Base-by-base conservation (phyloP, 1,284 basidiomycete species). In the Tilletia setariae region DNA sequence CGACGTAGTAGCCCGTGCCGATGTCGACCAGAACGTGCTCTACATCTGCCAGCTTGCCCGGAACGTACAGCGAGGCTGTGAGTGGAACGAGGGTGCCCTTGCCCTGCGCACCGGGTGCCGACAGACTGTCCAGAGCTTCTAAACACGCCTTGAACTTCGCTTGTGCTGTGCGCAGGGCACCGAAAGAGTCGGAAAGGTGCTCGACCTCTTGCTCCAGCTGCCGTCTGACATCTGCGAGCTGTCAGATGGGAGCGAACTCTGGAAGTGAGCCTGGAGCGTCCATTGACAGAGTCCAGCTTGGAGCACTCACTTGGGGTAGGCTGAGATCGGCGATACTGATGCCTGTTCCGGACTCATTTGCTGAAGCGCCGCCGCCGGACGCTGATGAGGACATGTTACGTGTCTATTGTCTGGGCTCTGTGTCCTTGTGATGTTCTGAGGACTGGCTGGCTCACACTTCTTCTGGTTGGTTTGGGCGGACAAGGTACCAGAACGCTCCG, bases 1-100 rank as follows among this genome's bases (percentile, higher is more conserved):
- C 90, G 21, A 98, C 90, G 79, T 91, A 98, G 84, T 97, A 98
- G 0, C 95, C 95, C 0, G 95, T 98, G 1, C 95, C 95, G 40
- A 98, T 88, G 82, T 98, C 95, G 21, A 98, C 89, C 69, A 98
- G 90, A 63, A 98, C 94, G 74, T 92, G 88, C 63, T 93, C 90
- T 1, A 88, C 83, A 80, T 97, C 91, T 30, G 86, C 86, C 43
- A 98, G 86, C 84, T 90, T 93, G 35, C 94, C 95, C 1, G 94
- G 93, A 16, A 98, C 91, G 82, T 98, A 98, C 2, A 98, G 87
- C 1, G 93, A 96, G 82, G 91, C 92, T 11, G 94, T 97, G 63
- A 98, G 85, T 1, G 95, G 95, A 1, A 98, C 91, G 23, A 98
- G 87, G 70, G 94, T 89, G 19, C 90, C 88, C 85, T 92, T 94